phyloP scores from a whole-genome alignment of 2,329 filamentous ascomycete species.

The Rhynchosporium agropyri region DNA sequence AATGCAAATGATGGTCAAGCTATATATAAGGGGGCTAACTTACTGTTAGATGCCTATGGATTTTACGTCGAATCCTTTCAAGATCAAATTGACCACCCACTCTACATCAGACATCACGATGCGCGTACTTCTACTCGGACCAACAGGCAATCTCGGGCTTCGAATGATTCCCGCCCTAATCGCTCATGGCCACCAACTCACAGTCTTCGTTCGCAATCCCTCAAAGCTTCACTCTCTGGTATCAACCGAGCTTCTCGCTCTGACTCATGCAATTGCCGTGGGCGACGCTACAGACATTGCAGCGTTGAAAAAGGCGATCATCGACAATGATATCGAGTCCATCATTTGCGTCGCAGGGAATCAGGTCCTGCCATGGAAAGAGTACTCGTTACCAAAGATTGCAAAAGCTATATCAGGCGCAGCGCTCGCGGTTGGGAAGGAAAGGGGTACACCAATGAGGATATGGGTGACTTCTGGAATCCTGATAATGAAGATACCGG shows the following conservation, averaged over 20 bases:
- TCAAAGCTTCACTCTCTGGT: slow-evolving; percentile 45
- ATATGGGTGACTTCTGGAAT: slow-evolving; percentile 46
- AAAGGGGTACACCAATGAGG: slow-evolving; percentile 43
- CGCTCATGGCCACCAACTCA: slow-evolving; percentile 43
- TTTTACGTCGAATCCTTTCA: neutral
- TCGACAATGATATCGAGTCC: slow-evolving; percentile 45
- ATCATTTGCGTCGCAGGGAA: slow-evolving; percentile 47
- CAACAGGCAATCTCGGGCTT: slow-evolving; percentile 46
- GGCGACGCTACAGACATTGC: slow-evolving; percentile 45
- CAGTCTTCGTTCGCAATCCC: slow-evolving; percentile 46
- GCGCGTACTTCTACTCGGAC: slow-evolving; percentile 47
- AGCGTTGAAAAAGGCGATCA: slow-evolving; percentile 44
- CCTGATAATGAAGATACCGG: slow-evolving; percentile 45
- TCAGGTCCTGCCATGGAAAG: slow-evolving; percentile 45
- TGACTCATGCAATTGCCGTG: slow-evolving; percentile 42
- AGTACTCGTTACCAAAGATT: slow-evolving; percentile 44
- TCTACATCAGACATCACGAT: slow-evolving; percentile 35
- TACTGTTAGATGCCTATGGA: neutral
- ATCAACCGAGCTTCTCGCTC: slow-evolving; percentile 39
- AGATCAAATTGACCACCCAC: neutral
- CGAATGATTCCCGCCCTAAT: slow-evolving; percentile 44
- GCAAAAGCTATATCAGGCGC: slow-evolving; percentile 44
- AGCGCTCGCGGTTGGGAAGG: slow-evolving; percentile 42
- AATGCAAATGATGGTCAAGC: neutral
- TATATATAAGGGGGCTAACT: neutral